phyloP scores from a whole-genome alignment of 1,284 basidiomycete genomes.

The Ceratobasidium sp. region DNA sequence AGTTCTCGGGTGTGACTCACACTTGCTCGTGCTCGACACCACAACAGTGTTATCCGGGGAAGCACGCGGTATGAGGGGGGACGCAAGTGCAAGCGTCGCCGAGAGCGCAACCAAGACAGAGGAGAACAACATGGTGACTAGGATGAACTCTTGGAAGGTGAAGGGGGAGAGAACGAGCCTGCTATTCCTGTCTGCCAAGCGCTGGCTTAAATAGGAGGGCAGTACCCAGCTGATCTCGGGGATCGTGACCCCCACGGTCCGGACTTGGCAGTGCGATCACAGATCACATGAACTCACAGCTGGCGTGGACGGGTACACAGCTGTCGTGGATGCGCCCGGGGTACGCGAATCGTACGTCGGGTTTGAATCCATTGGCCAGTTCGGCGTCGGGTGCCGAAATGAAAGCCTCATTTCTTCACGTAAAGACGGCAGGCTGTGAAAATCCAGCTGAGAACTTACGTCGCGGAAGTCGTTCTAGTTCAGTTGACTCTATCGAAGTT shows the following conservation, averaged over 20 bases:
- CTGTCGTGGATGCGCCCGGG: slow-evolving; percentile 3
- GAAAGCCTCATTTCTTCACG: no score
- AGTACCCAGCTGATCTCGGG: neutral
- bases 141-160: neutral
- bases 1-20: slow-evolving; percentile 1
- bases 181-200: neutral
- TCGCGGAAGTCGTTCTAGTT: no score
- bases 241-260: neutral
- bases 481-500: no score
- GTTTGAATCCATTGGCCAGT: neutral
- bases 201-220: slow-evolving; percentile 12
- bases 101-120: slow-evolving; percentile 15
- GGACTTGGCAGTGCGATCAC: slow-evolving; percentile 16
- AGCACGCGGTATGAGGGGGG: slow-evolving; percentile 24
- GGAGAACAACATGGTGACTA: slow-evolving; percentile 15
- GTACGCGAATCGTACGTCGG: no score
- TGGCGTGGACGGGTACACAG: neutral
- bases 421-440: no score
- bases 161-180: slow-evolving; percentile 12
- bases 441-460: no score
- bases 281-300: neutral
- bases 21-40: neutral
- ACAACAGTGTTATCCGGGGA: slow-evolving; percentile 21
- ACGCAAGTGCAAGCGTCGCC: slow-evolving; percentile 21
- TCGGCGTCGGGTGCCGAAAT: slow-evolving; percentile 13